Conservation (phyloP, 2,329 filamentous ascomycete species). For the Alternaria ethzedia region DNA sequence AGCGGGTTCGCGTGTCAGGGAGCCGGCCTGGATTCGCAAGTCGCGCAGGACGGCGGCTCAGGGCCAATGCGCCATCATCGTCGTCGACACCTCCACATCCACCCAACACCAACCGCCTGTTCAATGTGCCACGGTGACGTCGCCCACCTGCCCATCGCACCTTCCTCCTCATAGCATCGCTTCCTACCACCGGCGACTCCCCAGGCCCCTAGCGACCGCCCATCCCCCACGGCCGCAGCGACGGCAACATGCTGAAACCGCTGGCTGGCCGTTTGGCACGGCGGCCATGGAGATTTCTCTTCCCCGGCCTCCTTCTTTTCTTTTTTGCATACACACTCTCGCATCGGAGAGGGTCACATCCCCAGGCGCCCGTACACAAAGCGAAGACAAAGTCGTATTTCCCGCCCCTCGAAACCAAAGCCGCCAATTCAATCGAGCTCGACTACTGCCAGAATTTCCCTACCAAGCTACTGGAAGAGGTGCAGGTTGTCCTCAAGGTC, state of each 20-base stretch:
- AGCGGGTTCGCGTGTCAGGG: conserved; percentile 14
- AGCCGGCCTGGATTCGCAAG: conserved; percentile 18
- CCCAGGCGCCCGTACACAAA: conserved; percentile 29
- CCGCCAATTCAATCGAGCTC: conserved; percentile 37
- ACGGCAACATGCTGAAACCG: conserved; percentile 31
- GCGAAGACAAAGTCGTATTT: conserved; percentile 46
- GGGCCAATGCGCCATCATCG: conserved; percentile 10
- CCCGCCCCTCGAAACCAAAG: conserved; percentile 41
- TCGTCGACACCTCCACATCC: conserved; percentile 8
- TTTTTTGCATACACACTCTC: conserved; percentile 41
- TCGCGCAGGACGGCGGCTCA: conserved; percentile 10
- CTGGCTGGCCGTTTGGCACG: conserved; percentile 35
- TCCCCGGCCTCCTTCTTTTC: conserved; percentile 41
- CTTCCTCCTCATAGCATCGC: conserved; percentile 1
- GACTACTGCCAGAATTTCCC: conserved; percentile 52
- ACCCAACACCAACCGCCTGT: conserved; percentile 2
- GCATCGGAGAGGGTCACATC: conserved; percentile 24
- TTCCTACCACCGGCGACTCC: neutral
- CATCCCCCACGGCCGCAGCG: conserved; percentile 8
- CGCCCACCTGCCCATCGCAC: conserved; percentile 7
- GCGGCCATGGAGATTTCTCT: conserved; percentile 40
- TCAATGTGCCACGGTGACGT: conserved; percentile 23
- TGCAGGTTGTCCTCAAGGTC: conserved; percentile 59
- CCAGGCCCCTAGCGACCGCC: neutral
- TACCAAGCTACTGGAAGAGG: conserved; percentile 47